Conservation (phyloP, 2,329 filamentous ascomycete genomes). For the Talaromyces sp. region DNA sequence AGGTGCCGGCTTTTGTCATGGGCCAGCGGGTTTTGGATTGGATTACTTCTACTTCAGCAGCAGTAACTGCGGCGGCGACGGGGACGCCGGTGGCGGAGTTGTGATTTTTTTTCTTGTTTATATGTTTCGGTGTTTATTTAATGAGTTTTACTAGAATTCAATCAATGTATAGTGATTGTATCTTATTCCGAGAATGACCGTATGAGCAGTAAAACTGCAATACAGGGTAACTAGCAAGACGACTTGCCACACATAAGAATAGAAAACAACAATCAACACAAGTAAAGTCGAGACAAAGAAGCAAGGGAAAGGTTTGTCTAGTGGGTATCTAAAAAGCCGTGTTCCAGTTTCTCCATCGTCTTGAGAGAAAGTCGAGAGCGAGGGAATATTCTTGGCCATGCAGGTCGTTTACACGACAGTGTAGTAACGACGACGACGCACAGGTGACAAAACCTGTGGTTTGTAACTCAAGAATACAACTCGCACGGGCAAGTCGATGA, state of each 20-base stretch:
- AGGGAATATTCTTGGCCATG: slow-evolving; percentile 2
- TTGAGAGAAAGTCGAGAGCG: slow-evolving; percentile 21
- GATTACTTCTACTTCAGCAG: slow-evolving; percentile 14
- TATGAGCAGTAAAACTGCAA: background rate
- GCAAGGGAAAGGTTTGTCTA: slow-evolving; percentile 5
- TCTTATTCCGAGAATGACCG: background rate
- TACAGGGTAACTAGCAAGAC: slow-evolving; percentile 2
- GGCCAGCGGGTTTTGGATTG: slow-evolving; percentile 39
- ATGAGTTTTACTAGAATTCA: too few species aligned
- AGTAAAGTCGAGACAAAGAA: slow-evolving; percentile 12
- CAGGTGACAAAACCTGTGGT: slow-evolving; percentile 9
- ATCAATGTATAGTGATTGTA: background rate
- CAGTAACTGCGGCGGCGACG: slow-evolving; percentile 12
- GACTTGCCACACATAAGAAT: background rate
- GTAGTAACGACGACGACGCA: background rate
- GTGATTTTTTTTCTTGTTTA: background rate
- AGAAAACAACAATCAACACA: background rate
- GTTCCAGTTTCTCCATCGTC: slow-evolving; percentile 33
- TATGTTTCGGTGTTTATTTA: background rate
- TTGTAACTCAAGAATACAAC: slow-evolving; percentile 13
- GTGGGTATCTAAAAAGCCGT: slow-evolving; percentile 42
- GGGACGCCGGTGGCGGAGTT: slow-evolving; percentile 13
- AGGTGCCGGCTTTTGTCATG: slow-evolving; percentile 53
- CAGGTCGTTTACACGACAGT: background rate
- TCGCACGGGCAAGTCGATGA: slow-evolving; percentile 15